phyloP scores from a whole-genome alignment of 2,329 filamentous ascomycete species.

The Fusarium devonianum region DNA sequence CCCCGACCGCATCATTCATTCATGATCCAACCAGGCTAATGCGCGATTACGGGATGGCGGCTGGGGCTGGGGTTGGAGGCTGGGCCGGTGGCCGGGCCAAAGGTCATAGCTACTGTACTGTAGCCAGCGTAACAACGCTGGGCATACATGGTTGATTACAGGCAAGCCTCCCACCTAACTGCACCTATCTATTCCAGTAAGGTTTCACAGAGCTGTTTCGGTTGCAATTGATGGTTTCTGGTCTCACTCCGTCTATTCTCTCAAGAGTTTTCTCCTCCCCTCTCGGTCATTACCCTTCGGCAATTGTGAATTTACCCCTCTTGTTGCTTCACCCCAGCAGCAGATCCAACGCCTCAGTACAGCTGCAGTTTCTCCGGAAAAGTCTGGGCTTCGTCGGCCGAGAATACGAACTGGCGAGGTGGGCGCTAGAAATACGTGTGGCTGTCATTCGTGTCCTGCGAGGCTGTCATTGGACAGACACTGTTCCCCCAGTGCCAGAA shows the following conservation, averaged over 20 bases:
- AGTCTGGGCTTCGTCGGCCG: conserved; percentile 26
- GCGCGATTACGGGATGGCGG: conserved; percentile 34
- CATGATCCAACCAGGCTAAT: no score
- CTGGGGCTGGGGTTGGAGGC: conserved; percentile 11
- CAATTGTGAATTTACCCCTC: conserved; percentile 1
- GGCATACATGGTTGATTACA: background rate
- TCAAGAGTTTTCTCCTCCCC: background rate
- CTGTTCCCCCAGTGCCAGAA: conserved; percentile 7
- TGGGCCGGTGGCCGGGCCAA: no score
- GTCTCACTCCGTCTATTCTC: background rate
- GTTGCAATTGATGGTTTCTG: background rate
- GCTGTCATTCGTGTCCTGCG: conserved; percentile 29
- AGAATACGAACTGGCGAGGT: conserved; percentile 42
- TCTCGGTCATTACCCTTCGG: conserved; percentile 1
- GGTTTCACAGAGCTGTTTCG: conserved; percentile 1
- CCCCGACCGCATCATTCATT: conserved; percentile 20
- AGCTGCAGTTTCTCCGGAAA: conserved; percentile 23
- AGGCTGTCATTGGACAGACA: conserved; percentile 26
- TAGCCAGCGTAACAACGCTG: conserved; percentile 11
- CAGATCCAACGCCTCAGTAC: background rate
- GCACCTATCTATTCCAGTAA: background rate
- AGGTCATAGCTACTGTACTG: conserved; percentile 7
- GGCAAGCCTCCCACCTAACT: no score
- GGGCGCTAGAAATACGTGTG: conserved; percentile 35
- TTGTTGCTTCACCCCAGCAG: conserved; percentile 7